Evolutionary conservation across 2,329 filamentous ascomycete species (phyloP), one percentile per base, ranked within the genome.

Genomic region (Cadophora luteo-olivacea): DNA sequence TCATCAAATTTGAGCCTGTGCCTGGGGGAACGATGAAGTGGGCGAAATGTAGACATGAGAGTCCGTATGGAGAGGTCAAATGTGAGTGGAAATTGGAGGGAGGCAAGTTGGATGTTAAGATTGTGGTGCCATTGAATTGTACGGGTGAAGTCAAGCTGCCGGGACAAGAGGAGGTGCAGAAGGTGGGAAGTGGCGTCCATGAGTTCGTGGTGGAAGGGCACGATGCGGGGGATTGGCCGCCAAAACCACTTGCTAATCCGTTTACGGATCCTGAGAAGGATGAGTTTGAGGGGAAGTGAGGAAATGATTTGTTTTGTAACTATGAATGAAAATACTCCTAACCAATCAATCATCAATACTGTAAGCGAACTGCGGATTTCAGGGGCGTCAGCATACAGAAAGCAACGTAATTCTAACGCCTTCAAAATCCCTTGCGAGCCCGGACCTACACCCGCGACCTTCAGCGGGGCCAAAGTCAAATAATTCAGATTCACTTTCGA

Each of bases 21-120:
- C 78, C 78, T 0, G 78, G 78, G 4, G 78, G 78, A 6, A 72
- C 72, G 4, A 65, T 80, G 19, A 76, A 69, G 11, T 70, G 68
- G 32, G 78, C 78, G 1, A 75, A 77, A 54, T 75, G 73, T 2
- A 72, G 51, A 19, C 77, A 77, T 71, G 22, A 73, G 22, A 70
- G 72, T 9, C 75, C 76, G 2, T 79, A 79, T 73, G 78, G 78
- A 3, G 16, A 61, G 52, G 68, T 79, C 1, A 64, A 33, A 19
- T 72, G 71, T 65, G 67, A 70, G 41, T 76, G 75, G 75, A 33
- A 65, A 36, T 32, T 73, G 9, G 32, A 70, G 32, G 61, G 33
- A 25, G 36, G 61, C 6, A 66, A 49, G 16, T 75, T 76, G 19
- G 51, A 51, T 22, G 69, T 74, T 66, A 66, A 45, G 19, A 45